Conservation (phyloP, 1,284 basidiomycete genomes). For the Cutaneotrichosporon arboriforme region DNA sequence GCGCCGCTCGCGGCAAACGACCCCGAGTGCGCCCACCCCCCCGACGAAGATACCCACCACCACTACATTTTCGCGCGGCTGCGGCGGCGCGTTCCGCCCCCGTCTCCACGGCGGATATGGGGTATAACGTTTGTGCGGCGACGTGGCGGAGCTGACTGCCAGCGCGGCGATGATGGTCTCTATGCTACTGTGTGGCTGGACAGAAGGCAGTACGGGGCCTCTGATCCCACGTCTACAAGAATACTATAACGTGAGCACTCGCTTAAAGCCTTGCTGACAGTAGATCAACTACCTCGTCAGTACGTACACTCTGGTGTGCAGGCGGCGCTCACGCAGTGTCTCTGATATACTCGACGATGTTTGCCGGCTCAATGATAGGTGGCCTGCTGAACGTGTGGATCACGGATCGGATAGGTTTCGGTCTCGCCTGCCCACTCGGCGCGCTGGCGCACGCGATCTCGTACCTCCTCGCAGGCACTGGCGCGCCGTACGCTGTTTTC, state of each 20-base stretch:
- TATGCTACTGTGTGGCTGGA: constrained; percentile 21
- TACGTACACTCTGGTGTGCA: neutral
- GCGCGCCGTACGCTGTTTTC: constrained; percentile 13
- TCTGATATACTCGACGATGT: constrained; percentile 10
- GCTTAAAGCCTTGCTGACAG: neutral
- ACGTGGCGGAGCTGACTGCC: neutral
- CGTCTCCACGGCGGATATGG: neutral
- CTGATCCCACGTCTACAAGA: constrained; percentile 17
- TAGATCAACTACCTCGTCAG: constrained; percentile 21
- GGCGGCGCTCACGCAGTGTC: constrained; percentile 11
- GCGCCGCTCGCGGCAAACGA: too few species aligned
- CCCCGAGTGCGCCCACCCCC: too few species aligned
- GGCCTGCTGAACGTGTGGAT: constrained; percentile 53
- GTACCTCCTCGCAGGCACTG: constrained; percentile 10
- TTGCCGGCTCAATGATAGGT: constrained; percentile 9
- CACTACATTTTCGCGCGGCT: constrained; percentile 13
- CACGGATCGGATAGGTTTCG: constrained; percentile 58
- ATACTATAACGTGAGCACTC: constrained; percentile 13
- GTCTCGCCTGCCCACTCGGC: constrained; percentile 50
- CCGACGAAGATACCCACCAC: constrained; percentile 4
- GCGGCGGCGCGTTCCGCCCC: constrained; percentile 6
- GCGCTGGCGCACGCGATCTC: constrained; percentile 6
- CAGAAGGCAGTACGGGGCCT: constrained; percentile 14
- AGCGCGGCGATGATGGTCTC: constrained; percentile 12
- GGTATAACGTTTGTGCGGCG: neutral